phyloP scores from a whole-genome alignment of 225 moss, liverwort and hornwort species.

The Ulota crispa region DNA sequence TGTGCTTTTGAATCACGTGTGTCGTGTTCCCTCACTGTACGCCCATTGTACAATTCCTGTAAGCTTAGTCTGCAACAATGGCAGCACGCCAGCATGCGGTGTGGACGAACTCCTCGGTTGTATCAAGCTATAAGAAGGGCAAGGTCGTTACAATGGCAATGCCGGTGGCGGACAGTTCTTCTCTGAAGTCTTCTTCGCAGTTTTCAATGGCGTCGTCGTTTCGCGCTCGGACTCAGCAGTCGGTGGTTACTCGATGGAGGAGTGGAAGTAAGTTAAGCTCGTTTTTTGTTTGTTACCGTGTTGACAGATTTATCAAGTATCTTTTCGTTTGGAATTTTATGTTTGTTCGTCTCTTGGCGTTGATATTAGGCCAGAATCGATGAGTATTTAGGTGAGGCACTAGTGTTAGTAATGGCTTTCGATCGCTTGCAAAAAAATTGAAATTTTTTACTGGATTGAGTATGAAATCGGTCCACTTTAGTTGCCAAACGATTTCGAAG shows the following conservation, averaged over 20 bases:
- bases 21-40: neutral
- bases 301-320: neutral
- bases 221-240: neutral
- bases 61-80: neutral
- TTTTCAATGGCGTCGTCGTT: constrained; percentile 13
- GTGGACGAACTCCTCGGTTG: neutral
- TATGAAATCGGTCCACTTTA: neutral
- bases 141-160: neutral
- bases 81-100: constrained; percentile 16
- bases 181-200: constrained; percentile 1
- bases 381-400: neutral
- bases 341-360: neutral
- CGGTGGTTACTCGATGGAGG: neutral
- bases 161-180: neutral
- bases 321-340: neutral
- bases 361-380: neutral
- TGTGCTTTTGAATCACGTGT: neutral
- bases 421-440: neutral
- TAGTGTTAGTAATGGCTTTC: neutral
- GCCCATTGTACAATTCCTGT: neutral
- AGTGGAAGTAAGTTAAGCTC: constrained; percentile 25
- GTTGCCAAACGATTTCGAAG: neutral
- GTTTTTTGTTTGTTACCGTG: neutral
- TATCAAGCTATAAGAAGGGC: neutral
- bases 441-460: neutral